Conservation (phyloP, 352 stramenopile genomes). For the Phytophthora meadii region DNA sequence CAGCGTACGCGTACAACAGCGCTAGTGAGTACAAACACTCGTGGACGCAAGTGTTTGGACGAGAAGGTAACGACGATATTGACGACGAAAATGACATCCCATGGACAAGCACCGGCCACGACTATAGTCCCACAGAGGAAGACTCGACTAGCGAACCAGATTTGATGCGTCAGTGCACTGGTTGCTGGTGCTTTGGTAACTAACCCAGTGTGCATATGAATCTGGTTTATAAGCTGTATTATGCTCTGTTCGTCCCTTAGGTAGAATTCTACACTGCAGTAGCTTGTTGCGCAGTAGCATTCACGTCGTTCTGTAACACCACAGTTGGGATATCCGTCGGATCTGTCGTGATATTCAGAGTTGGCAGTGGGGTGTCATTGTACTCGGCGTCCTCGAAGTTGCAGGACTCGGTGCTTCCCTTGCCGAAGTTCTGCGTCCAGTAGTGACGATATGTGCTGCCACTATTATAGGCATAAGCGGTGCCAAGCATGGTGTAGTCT, state of each 20-base stretch:
- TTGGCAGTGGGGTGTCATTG: conserved; percentile 9
- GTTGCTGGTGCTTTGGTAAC: conserved; percentile 29
- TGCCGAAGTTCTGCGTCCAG: conserved; percentile 62
- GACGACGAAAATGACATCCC: conserved; percentile 30
- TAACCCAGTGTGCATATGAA: conserved; percentile 3
- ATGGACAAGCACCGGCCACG: conserved; percentile 21
- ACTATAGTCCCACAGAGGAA: conserved; percentile 25
- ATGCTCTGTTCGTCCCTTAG: neutral
- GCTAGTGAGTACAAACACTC: conserved; percentile 47
- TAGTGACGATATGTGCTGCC: conserved; percentile 47
- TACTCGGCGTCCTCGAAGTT: conserved; percentile 21
- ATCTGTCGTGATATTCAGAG: conserved; percentile 10
- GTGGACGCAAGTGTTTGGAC: conserved; percentile 58
- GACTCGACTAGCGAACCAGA: conserved; percentile 18
- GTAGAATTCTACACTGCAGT: neutral
- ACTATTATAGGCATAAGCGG: conserved; percentile 36
- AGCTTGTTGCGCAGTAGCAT: neutral
- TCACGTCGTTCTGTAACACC: conserved; percentile 3
- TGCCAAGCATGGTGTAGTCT: conserved; percentile 40
- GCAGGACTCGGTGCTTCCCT: conserved; percentile 29
- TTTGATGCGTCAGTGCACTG: conserved; percentile 11
- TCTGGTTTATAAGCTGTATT: neutral
- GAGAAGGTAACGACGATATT: conserved; percentile 25
- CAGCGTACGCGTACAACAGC: conserved; percentile 35
- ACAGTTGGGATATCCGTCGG: conserved; percentile 3